These are phyloP conservation scores for Drechslerella stenobrocha DNA, from an alignment of 2,329 filamentous ascomycete genomes.

Conservation along the genomic window DNA sequence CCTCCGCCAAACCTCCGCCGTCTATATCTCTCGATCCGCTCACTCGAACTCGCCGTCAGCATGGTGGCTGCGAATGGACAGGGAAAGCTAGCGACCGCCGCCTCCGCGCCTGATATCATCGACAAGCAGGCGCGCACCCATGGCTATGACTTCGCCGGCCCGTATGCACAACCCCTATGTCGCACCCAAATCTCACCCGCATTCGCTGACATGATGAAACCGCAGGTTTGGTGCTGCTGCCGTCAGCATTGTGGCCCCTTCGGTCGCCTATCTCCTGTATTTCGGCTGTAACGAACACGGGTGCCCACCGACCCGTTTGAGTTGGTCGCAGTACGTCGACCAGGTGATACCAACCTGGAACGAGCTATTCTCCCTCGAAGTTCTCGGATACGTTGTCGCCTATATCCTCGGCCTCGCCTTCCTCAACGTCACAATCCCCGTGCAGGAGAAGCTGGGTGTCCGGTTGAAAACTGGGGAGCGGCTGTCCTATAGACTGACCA, in stretches of 20 bases:
- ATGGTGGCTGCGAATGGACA: too few species aligned
- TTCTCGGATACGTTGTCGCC: conserved; percentile 75
- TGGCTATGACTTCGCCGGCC: conserved; percentile 60
- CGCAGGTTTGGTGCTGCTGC: conserved; percentile 71
- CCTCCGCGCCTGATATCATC: too few species aligned
- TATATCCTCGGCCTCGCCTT: conserved; percentile 62
- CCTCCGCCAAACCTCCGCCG: neutral
- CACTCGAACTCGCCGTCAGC: neutral
- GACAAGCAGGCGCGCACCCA: conserved; percentile 45
- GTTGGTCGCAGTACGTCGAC: conserved; percentile 70
- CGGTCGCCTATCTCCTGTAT: conserved; percentile 75
- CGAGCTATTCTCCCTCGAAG: conserved; percentile 77
- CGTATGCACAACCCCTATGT: conserved; percentile 55
- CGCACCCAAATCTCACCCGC: conserved; percentile 2
- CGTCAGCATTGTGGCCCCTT: conserved; percentile 78
- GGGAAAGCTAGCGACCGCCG: too few species aligned
- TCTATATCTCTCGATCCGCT: neutral
- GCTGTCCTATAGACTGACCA: conserved; percentile 56
- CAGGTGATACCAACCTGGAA: conserved; percentile 60
- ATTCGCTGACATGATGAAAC: conserved; percentile 8
- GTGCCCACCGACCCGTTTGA: conserved; percentile 79
- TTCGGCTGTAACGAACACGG: conserved; percentile 93
- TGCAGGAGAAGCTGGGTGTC: conserved; percentile 67
- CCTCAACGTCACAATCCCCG: conserved; percentile 76
- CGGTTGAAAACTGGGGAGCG: conserved; percentile 59